Percentiles rank a stretch among this genome's conserved stretches.
Conservation (phyloP, 164 flowering plant species). For the Malania oleifera region DNA sequence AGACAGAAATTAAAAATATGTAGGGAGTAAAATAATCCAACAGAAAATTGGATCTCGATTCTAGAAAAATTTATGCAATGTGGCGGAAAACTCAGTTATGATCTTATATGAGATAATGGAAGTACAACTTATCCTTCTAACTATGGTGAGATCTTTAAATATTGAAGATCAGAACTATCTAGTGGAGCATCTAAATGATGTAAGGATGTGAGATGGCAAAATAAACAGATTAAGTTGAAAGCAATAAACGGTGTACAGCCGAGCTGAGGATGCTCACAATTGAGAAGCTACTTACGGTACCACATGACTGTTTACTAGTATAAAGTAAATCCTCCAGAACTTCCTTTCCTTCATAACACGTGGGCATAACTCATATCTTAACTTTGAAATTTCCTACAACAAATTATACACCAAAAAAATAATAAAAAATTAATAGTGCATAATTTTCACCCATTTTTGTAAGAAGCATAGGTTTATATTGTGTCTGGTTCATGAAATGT, state of each 20-base stretch:
- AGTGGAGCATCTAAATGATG: background rate
- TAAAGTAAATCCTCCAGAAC: constrained; percentile 88
- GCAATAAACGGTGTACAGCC: background rate
- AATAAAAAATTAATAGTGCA: no score
- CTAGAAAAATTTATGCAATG: background rate
- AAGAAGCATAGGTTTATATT: no score
- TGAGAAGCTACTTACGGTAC: constrained; percentile 53
- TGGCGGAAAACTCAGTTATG: background rate
- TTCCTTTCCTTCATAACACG: constrained; percentile 83
- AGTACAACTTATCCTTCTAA: background rate
- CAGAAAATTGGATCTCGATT: background rate
- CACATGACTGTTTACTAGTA: constrained; percentile 73
- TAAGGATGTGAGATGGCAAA: background rate
- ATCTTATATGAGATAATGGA: background rate
- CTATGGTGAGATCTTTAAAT: no score
- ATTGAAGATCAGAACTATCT: background rate
- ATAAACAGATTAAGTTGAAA: background rate
- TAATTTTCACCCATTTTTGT: no score
- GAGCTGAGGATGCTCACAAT: background rate
- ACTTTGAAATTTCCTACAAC: constrained; percentile 76
- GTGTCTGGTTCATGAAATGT: no score
- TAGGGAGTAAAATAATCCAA: no score
- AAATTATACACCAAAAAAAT: constrained; percentile 8
- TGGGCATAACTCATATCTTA: constrained; percentile 87
- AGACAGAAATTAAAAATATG: no score